Evolutionary conservation across 2,329 filamentous ascomycete genomes (phyloP).

Genomic region (Keithomyces neogunnii): DNA sequence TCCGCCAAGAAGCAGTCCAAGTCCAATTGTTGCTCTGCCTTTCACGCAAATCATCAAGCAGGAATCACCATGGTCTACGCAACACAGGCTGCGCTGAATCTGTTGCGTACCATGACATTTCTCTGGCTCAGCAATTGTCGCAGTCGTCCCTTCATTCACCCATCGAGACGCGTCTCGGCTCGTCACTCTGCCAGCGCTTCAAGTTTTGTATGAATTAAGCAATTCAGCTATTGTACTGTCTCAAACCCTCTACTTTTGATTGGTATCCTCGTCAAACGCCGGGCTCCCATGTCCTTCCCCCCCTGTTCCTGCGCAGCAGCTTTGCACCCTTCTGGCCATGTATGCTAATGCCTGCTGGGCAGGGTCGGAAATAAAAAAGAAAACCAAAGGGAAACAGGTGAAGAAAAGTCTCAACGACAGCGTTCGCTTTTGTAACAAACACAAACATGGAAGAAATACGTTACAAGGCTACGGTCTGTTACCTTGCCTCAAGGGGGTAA

Average conservation of each 20-base stretch:
- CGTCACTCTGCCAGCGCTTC: neutral
- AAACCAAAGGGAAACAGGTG: neutral
- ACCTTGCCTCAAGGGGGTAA: too few species aligned
- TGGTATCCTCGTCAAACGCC: slow-evolving; percentile 9
- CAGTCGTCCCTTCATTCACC: neutral
- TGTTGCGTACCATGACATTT: too few species aligned
- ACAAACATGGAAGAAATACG: neutral
- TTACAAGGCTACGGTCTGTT: neutral
- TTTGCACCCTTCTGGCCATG: neutral
- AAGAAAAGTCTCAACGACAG: neutral
- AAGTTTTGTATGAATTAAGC: neutral
- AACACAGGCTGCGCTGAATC: too few species aligned
- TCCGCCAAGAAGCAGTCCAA: too few species aligned
- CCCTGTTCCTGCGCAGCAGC: neutral
- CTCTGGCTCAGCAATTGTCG: too few species aligned
- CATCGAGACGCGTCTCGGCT: neutral
- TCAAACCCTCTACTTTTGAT: neutral
- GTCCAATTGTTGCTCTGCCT: too few species aligned
- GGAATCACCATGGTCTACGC: too few species aligned
- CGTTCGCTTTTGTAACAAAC: neutral
- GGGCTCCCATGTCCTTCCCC: neutral
- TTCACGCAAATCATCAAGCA: too few species aligned
- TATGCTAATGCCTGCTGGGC: neutral
- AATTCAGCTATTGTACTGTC: neutral
- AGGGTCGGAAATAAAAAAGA: neutral